Evolutionary conservation across 2,329 filamentous ascomycete genomes (phyloP), one percentile per base, ranked within the genome.

Genomic region (Xylaria sp.): DNA sequence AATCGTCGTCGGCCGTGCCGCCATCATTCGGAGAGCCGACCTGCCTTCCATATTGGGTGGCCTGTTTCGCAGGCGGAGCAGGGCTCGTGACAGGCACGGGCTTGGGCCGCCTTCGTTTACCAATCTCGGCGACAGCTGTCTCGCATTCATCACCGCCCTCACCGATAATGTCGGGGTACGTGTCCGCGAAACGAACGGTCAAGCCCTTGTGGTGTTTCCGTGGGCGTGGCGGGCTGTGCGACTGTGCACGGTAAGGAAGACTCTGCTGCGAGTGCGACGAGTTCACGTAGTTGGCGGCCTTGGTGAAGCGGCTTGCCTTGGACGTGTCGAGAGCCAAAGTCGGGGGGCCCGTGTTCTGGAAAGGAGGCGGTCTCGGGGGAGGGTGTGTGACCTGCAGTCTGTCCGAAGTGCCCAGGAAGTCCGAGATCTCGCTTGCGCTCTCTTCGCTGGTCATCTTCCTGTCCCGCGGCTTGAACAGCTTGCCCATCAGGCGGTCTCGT

Each of bases 141-240:
- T 92, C 90, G 64, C 92, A 91, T 79, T 97, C 94, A 76, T 98
- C 95, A 41, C 95, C 95, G 67, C 95, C 95, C 80, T 95, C 91
- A 56, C 95, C 95, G 76, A 98, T 98, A 70, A 97, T 81, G 56
- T 94, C 91, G 7, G 94, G 94, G 64, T 87, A 85, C 10, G 86
- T 87, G 74, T 92, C 89, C 62, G 87, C 87, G 76, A 98, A 98
- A 65, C 86, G 88, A 44, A 98, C 94, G 4, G 84, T 84, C 70
- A 96, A 83, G 10, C 91, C 91, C 80, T 93, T 79, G 32, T 93
- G 78, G 37, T 76, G 66, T 51, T 76, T 92, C 77, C 87, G 88
- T 60, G 82, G 84, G 28, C 81, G 82, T 25, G 82, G 82, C 34
- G 84, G 82, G 71, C 82, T 86, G 74, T 79, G 81, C 23, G 82